These are phyloP conservation scores for Parsonsia alboflavescens DNA, from an alignment of 257 asterid genomes.

Conservation along the genomic window DNA sequence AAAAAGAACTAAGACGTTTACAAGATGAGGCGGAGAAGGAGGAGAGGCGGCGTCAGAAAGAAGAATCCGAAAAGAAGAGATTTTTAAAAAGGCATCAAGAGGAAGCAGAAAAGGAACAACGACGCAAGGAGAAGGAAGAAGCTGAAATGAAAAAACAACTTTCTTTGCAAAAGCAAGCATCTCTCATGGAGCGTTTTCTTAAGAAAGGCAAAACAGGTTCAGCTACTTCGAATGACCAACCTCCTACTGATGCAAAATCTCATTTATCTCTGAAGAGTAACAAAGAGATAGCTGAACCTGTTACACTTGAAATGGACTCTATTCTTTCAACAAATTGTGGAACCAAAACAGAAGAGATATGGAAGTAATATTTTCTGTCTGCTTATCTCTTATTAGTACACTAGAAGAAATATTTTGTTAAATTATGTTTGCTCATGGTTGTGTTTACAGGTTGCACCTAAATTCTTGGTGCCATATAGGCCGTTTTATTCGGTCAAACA, in stretches of 20 bases:
- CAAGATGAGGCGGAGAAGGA: slow-evolving; percentile 82
- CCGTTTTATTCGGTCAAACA: slow-evolving; percentile 33
- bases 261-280: slow-evolving; percentile 26
- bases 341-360: slow-evolving; percentile 40
- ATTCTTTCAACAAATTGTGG: slow-evolving; percentile 38
- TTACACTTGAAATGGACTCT: slow-evolving; percentile 59
- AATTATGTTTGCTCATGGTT: slow-evolving; percentile 3
- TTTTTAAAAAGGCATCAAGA: slow-evolving; percentile 67
- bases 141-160: slow-evolving; percentile 56
- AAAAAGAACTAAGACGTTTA: slow-evolving; percentile 62
- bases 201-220: slow-evolving; percentile 42
- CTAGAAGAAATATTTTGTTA: neutral
- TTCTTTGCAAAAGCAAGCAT: slow-evolving; percentile 80
- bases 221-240: slow-evolving; percentile 30
- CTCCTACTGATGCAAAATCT: slow-evolving; percentile 28
- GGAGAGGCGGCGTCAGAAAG: slow-evolving; percentile 64
- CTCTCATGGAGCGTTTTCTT: slow-evolving; percentile 87
- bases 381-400: slow-evolving; percentile 13
- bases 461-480: slow-evolving; percentile 52
- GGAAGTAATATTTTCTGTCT: slow-evolving; percentile 47
- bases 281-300: slow-evolving; percentile 42
- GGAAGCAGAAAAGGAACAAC: slow-evolving; percentile 64
- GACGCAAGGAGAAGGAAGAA: slow-evolving; percentile 85
- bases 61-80: slow-evolving; percentile 63
- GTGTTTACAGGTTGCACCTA: slow-evolving; percentile 55